A percentile compares a stretch with the other conserved stretches of the same genome.
Evolutionary conservation across 2,329 filamentous ascomycete genomes (phyloP).

Genomic region (Cladosporium cucumerinum): DNA sequence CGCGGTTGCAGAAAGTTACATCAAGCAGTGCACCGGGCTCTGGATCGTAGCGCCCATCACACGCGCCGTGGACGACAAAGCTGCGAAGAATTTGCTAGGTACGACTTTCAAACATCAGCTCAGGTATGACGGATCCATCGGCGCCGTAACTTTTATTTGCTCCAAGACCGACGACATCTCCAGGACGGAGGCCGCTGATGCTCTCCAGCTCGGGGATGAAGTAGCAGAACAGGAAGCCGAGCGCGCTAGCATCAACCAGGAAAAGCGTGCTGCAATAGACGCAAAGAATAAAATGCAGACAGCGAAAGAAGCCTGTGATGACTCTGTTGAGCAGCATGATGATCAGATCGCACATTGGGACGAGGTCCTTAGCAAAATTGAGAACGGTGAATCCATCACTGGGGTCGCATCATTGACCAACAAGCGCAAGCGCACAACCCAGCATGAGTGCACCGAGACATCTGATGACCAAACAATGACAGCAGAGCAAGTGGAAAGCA

Average conservation of each 20-base stretch:
- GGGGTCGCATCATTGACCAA: constrained; percentile 34
- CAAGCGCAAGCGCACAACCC: constrained; percentile 44
- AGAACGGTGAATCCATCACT: constrained; percentile 44
- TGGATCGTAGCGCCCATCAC: constrained; percentile 64
- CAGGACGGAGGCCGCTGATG: constrained; percentile 43
- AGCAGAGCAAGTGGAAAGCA: constrained; percentile 39
- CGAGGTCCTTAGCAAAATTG: constrained; percentile 35
- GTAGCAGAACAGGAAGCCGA: constrained; percentile 28
- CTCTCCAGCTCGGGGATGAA: constrained; percentile 37
- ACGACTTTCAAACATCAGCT: constrained; percentile 58
- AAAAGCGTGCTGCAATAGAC: constrained; percentile 23
- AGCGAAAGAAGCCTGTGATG: constrained; percentile 34
- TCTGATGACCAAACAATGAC: constrained; percentile 39
- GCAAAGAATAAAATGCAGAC: constrained; percentile 33
- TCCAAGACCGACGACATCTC: constrained; percentile 62
- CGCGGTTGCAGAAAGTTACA: constrained; percentile 56
- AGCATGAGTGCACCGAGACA: constrained; percentile 23
- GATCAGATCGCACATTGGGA: constrained; percentile 49
- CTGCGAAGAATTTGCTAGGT: constrained; percentile 55
- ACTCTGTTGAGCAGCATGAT: constrained; percentile 37
- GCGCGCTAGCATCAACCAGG: constrained; percentile 26
- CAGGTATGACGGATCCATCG: constrained; percentile 56
- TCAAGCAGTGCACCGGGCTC: constrained; percentile 57
- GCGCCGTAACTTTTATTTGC: constrained; percentile 58
- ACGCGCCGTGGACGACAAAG: constrained; percentile 58